phyloP scores from a whole-genome alignment of 2,329 filamentous ascomycete species.

The Cephalotrichum gorgonifer region DNA sequence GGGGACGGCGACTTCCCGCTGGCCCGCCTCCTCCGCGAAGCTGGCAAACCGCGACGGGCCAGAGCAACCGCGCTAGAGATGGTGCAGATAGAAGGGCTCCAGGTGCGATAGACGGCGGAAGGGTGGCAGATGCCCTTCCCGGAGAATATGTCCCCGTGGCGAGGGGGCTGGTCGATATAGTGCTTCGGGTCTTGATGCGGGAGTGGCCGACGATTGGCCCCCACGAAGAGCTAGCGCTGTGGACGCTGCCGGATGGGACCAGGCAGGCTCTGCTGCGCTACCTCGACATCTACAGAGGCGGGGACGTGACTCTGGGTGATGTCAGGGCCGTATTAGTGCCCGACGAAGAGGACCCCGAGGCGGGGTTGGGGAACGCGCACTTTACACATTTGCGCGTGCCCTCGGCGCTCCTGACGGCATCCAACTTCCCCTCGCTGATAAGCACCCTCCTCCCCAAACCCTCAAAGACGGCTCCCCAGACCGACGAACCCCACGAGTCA shows the following conservation, averaged over 20 bases:
- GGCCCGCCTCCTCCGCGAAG: slow-evolving; percentile 50
- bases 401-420: background rate
- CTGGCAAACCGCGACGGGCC: slow-evolving; percentile 27
- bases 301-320: slow-evolving; percentile 39
- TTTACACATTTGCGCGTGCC: slow-evolving; percentile 4
- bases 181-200: slow-evolving; percentile 36
- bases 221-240: slow-evolving; percentile 44
- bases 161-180: slow-evolving; percentile 40
- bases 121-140: slow-evolving; percentile 18
- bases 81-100: background rate
- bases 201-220: slow-evolving; percentile 33
- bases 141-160: slow-evolving; percentile 30
- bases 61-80: background rate
- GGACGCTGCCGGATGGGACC: slow-evolving; percentile 41
- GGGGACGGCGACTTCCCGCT: slow-evolving; percentile 41
- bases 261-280: slow-evolving; percentile 41
- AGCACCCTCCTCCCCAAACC: slow-evolving; percentile 1
- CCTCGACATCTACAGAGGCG: slow-evolving; percentile 30
- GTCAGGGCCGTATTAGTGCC: slow-evolving; percentile 33
- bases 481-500: slow-evolving; percentile 28
- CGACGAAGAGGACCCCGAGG: slow-evolving; percentile 8
- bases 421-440: slow-evolving; percentile 1
- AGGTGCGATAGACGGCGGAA: background rate
- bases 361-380: background rate
- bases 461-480: background rate